Evolutionary conservation across 148 eudicot species (phyloP), one percentile per base, ranked within the genome.

Genomic region (Rheum nobile): DNA sequence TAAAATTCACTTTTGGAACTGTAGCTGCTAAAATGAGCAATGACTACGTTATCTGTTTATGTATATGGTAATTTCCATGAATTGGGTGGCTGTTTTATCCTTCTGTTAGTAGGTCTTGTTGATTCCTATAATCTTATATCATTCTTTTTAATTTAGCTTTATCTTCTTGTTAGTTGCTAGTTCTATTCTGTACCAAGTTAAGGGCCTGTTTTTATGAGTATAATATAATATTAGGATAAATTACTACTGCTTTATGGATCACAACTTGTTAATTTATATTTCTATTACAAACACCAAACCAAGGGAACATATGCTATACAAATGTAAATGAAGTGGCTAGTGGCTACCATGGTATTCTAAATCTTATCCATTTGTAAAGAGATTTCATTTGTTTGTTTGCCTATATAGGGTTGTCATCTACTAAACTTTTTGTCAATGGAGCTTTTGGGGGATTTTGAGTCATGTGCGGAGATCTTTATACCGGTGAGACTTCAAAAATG

Each of bases 361-460:
- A 54, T 54, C 26, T 54, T 24, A 3, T 3, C n/a, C 21, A 31
- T 67, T 0, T 13, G 19, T 29, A 31, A 31, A 21, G n/a, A 16
- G 38, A 68, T 68, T 28, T 37, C 39, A 4, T 80, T 19, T 80
- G 29, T 71, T 74, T 71, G 16, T 74, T 8, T 39, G 24, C 46
- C 22, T 77, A 55, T 76, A 35, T 79, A 95, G 99, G 97, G 91
- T 79, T 95, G 99, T 75, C 99, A 91, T 80, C 77, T 95, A 72
- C 76, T 95, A 69, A 79, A 73, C 79, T 91, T 90, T 74, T 79
- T 95, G 79, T 95, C 99, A 32, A 95, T 91, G 87, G 99, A 95
- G 84, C 90, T 95, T 34, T 63, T 95, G 89, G 96, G 97, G 47
- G 99, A 95, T 83, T 95, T 95, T 81, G 99, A 95, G 85, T 86